Base-by-base conservation (phyloP, 177 flowering plant species). In the Vitis hybrid region DNA sequence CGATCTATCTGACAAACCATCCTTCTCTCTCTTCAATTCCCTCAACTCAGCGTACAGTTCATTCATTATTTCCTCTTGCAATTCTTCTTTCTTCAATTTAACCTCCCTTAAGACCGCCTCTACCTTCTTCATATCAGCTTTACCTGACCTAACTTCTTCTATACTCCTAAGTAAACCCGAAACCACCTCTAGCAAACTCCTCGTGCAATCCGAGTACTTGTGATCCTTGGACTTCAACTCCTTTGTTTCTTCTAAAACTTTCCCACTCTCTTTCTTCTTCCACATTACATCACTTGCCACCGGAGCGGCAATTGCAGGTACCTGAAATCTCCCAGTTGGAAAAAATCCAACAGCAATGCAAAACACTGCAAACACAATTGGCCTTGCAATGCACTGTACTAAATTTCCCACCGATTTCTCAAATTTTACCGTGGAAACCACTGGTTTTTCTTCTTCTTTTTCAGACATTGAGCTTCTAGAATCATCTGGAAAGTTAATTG, bases 201-300 rank as follows among this genome's bases (percentile, higher is more conserved):
- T 55, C 3, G 97, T 94, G 67, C 60, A 83, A 11, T 62, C 69
- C 8, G 92, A 78, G 59, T 80, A 89, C 75, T 86, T 83, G 56
- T 92, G 92, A 8, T 74, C 84, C 61, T 74, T 72, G 26, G 45
- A 26, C 62, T 65, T 66, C 49, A 55, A 33, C 19, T 67, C 65
- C 14, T 33, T 33, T 33, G 7, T 33, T 33, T 70, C 51, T 29
- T 31, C 22, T 5, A 22, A 67, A 20, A 71, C 74, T 45, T 14
- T 67, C 72, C 29, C 69, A 20, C 69, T 69, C 65, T 55, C 74
- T 53, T 65, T 76, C 62, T 72, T 72, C n/a, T 68, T 64, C 66
- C 60, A 51, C 16, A 51, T 55, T 48, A 59, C 78, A 29, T 70
- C 83, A 22, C 60, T 74, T 2, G 70, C 75, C 31, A 75, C 72